Evolutionary conservation across 768 basidiomycete species (phyloP), one percentile per base, ranked within the genome.

Genomic region (Xerocomellus dryophilus): DNA sequence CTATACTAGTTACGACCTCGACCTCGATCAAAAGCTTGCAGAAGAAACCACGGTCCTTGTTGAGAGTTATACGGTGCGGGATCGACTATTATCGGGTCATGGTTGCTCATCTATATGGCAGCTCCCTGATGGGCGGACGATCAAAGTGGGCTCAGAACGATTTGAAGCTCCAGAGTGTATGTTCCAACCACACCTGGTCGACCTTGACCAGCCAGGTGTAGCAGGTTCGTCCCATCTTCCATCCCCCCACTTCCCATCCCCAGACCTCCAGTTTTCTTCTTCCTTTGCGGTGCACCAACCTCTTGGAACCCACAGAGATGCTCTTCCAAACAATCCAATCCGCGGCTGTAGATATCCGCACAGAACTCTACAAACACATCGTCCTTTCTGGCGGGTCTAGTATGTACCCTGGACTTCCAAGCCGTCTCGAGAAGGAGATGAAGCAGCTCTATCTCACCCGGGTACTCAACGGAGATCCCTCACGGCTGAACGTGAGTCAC

Each of bases 101-200:
- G 12, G 17, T 36, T 34, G 23, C 41, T 67, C 50, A 58, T 47
- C 23, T 53, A 43, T 39, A 21, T 15, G 17, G 7, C 62, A 95
- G 91, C 85, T 97, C 42, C 93, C 94, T 17, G 97, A 98, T 65
- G 97, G 97, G 1, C 90, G 97, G 50, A 83, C 79, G 14, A 97
- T 98, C 81, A 97, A 96, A 78, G 93, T 98, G 56, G 97, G 96
- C 27, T 93, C 94, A 0, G 97, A 99, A 70, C 89, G 97, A 12
- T 99, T 98, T 67, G 96, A 98, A 73, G 97, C 96, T 12, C 96
- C 97, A 6, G 97, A 99, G 74, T 98, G 97, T 75, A 94, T 98
- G 93, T 98, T 99, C 86, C 96, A 99, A 70, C 97, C 97, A 20
- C 92, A 96, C 71, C 81, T 99, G 4, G 94, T 98, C 43, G 96